phyloP scores from a whole-genome alignment of 2,329 filamentous ascomycete species.

The Colletotrichum abscissum region DNA sequence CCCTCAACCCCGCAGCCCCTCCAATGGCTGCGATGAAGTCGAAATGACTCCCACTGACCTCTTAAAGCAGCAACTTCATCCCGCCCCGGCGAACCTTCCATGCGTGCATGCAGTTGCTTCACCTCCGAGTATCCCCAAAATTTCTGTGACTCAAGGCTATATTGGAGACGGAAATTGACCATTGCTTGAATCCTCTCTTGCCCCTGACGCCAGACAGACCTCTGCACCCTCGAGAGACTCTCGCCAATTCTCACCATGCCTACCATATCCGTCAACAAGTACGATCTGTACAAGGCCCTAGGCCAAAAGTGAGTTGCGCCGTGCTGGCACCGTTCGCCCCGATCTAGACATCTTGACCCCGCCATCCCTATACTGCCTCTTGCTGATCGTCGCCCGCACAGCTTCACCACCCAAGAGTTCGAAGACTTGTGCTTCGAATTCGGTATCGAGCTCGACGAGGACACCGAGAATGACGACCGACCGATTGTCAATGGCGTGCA shows the following conservation, averaged over 20 bases:
- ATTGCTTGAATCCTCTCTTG: conserved; percentile 24
- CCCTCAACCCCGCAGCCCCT: conserved; percentile 33
- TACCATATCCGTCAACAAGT: conserved; percentile 97
- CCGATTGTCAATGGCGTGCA: conserved; percentile 82
- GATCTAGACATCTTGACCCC: conserved; percentile 23
- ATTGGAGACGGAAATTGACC: conserved; percentile 30
- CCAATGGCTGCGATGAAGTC: neutral
- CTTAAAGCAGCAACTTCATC: conserved; percentile 33
- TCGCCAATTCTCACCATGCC: conserved; percentile 72
- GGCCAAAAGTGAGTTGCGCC: conserved; percentile 78
- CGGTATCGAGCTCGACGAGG: conserved; percentile 97
- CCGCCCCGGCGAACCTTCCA: conserved; percentile 22
- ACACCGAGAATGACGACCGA: conserved; percentile 81
- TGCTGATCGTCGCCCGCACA: conserved; percentile 47
- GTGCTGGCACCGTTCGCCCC: conserved; percentile 11
- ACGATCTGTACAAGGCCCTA: conserved; percentile 91
- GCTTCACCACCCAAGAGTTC: conserved; percentile 93
- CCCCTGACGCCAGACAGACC: conserved; percentile 24
- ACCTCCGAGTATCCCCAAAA: conserved; percentile 42
- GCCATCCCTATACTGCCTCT: conserved; percentile 32
- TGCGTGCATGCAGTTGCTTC: conserved; percentile 22
- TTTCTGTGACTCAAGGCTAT: conserved; percentile 53
- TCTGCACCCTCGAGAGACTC: conserved; percentile 17
- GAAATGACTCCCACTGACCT: neutral
- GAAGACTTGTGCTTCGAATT: conserved; percentile 99